Percentiles rank a stretch among this genome's conserved stretches.
phyloP scores from a whole-genome alignment of 805 yeast species.

The Candida ponderosae region DNA sequence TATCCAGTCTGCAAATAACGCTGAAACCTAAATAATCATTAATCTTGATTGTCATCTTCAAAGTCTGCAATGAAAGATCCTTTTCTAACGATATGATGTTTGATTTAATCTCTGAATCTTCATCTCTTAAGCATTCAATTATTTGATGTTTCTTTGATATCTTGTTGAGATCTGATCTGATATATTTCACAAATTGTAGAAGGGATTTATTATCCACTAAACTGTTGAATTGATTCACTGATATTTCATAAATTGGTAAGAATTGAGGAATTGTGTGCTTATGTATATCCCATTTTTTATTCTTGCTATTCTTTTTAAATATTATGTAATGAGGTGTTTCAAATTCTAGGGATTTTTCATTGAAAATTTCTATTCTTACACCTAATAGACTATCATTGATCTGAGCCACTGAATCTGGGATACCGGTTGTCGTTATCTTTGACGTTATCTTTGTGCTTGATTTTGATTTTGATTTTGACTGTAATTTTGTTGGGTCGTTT shows the following conservation, averaged over 20 bases:
- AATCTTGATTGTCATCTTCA: constrained; percentile 10
- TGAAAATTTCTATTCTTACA: constrained; percentile 30
- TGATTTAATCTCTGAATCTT: background rate
- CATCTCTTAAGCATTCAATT: constrained; percentile 5
- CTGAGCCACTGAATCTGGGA: constrained; percentile 6
- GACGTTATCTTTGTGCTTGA: too few relatives aligned
- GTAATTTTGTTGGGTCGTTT: constrained; percentile 24
- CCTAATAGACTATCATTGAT: constrained; percentile 22
- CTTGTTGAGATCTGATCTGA: constrained; percentile 10
- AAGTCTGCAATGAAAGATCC: constrained; percentile 11
- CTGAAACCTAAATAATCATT: constrained; percentile 3
- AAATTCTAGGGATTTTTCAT: constrained; percentile 18
- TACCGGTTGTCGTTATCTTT: constrained; percentile 3
- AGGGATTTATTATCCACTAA: constrained; percentile 7
- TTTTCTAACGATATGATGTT: constrained; percentile 11
- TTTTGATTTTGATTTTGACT: constrained; percentile 1
- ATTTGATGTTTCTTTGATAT: constrained; percentile 15
- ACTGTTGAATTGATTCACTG: constrained; percentile 9
- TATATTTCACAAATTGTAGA: constrained; percentile 6
- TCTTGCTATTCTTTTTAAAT: constrained; percentile 20
- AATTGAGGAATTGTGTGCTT: constrained; percentile 29
- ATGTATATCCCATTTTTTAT: constrained; percentile 23
- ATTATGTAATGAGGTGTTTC: constrained; percentile 29
- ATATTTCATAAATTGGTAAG: constrained; percentile 10
- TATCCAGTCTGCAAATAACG: constrained; percentile 8